phyloP scores from a whole-genome alignment of 2,329 filamentous ascomycete genomes.

The Rutstroemia sp. region DNA sequence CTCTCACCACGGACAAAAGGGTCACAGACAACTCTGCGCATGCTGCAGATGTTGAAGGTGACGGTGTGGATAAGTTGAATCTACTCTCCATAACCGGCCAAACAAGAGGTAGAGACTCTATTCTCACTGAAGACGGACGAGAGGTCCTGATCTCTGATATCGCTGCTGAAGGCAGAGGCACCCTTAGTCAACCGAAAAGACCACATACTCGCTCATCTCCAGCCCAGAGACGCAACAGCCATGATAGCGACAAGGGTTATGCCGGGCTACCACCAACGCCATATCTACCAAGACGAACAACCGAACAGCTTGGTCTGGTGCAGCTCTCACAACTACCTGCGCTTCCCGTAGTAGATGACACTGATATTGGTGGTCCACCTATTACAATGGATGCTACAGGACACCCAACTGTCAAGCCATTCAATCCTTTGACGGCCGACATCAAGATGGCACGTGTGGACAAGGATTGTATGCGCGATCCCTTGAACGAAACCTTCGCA shows the following conservation, averaged over 20 bases:
- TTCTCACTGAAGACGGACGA: slow-evolving; percentile 54
- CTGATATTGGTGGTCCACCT: slow-evolving; percentile 73
- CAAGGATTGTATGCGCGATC: slow-evolving; percentile 92
- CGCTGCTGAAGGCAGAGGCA: slow-evolving; percentile 56
- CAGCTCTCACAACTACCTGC: slow-evolving; percentile 62
- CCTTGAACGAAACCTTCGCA: slow-evolving; percentile 73
- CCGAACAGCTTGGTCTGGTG: slow-evolving; percentile 59
- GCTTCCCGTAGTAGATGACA: slow-evolving; percentile 65
- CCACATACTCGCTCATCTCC: slow-evolving; percentile 29
- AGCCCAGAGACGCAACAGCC: slow-evolving; percentile 6
- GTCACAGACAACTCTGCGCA: slow-evolving; percentile 57
- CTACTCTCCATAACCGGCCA: slow-evolving; percentile 52
- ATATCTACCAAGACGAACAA: slow-evolving; percentile 50
- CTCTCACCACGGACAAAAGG: slow-evolving; percentile 40
- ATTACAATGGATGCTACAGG: slow-evolving; percentile 46
- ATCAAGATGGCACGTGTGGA: slow-evolving; percentile 68
- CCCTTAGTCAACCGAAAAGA: slow-evolving; percentile 44
- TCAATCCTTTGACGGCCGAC: slow-evolving; percentile 54
- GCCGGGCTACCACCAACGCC: slow-evolving; percentile 52
- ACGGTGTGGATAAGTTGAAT: slow-evolving; percentile 70
- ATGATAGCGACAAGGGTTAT: slow-evolving; percentile 31
- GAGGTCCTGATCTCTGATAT: slow-evolving; percentile 65
- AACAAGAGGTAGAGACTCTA: slow-evolving; percentile 62
- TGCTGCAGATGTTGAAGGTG: slow-evolving; percentile 69
- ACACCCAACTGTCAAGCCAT: slow-evolving; percentile 36